Percentiles rank a stretch among this genome's conserved stretches.
Conservation (phyloP, 352 stramenopile species). For the Phytophthora syringae region DNA sequence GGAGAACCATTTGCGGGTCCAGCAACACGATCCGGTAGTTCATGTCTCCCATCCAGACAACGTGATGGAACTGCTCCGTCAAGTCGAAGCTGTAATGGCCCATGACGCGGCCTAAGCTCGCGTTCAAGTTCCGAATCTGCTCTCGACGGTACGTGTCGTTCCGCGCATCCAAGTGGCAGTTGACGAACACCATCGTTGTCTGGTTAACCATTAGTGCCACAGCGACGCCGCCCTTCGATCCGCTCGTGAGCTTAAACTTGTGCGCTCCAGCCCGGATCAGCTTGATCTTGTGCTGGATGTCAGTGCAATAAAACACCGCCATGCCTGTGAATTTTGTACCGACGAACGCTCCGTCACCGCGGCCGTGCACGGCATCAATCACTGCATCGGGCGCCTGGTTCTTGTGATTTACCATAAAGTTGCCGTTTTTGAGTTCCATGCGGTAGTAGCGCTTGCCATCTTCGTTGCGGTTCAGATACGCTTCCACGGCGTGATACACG, state of each 20-base stretch:
- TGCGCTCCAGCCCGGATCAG: conserved; percentile 75
- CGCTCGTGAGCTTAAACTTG: conserved; percentile 85
- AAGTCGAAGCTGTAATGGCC: conserved; percentile 83
- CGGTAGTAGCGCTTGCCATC: conserved; percentile 64
- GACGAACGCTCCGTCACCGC: conserved; percentile 83
- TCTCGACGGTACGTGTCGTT: conserved; percentile 84
- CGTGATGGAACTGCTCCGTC: conserved; percentile 89
- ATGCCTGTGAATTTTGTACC: conserved; percentile 88
- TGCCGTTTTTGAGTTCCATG: conserved; percentile 79
- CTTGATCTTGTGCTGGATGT: conserved; percentile 68
- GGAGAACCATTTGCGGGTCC: conserved; percentile 75
- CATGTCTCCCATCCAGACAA: conserved; percentile 91
- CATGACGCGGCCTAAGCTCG: conserved; percentile 80
- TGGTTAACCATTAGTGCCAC: conserved; percentile 77
- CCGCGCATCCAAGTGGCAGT: conserved; percentile 84
- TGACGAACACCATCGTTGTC: conserved; percentile 86
- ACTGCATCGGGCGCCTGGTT: conserved; percentile 67
- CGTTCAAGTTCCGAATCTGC: conserved; percentile 84
- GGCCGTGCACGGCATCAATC: conserved; percentile 81
- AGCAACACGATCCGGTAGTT: conserved; percentile 88
- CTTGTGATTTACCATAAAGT: conserved; percentile 73
- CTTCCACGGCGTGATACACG: conserved; percentile 81
- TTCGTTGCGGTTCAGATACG: conserved; percentile 81
- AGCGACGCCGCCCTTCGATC: conserved; percentile 83
- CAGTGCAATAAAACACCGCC: conserved; percentile 72